Conservation (phyloP, 2,329 filamentous ascomycete species). For the Podosphaera leucotricha region DNA sequence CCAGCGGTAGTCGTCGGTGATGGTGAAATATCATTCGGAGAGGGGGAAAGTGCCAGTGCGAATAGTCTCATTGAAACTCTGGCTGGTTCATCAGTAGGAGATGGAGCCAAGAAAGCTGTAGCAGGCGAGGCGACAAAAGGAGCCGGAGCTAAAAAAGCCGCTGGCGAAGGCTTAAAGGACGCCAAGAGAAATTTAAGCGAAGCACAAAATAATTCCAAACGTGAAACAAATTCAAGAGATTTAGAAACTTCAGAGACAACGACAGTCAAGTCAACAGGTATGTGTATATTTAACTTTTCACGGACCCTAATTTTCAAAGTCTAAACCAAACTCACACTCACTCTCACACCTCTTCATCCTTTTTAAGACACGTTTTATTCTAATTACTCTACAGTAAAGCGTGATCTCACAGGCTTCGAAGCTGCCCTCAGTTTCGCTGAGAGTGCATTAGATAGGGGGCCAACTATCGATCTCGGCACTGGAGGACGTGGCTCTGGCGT, state of each 20-base stretch:
- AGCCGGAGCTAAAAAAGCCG: no score
- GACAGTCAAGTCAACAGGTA: no score
- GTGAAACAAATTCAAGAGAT: no score
- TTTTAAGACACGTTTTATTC: no score
- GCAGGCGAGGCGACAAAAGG: background rate
- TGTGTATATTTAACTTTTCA: no score
- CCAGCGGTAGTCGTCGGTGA: conserved; percentile 29
- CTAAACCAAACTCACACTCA: no score
- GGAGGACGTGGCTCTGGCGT: conserved; percentile 20
- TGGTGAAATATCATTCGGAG: conserved; percentile 26
- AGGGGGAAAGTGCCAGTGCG: background rate
- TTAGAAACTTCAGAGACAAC: no score
- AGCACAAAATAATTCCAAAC: no score
- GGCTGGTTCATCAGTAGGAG: background rate
- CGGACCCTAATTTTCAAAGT: no score
- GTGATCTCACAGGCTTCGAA: conserved; percentile 20
- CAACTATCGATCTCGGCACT: conserved; percentile 20
- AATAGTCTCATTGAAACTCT: background rate
- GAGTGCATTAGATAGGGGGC: conserved; percentile 18
- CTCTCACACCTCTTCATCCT: no score
- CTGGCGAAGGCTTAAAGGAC: background rate
- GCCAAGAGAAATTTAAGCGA: no score
- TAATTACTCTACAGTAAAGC: conserved; percentile 11
- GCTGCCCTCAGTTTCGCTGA: conserved; percentile 18
- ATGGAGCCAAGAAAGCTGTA: background rate